A percentile compares a stretch with the other conserved stretches of the same genome.
phyloP scores from a whole-genome alignment of 139 green algal species.

The Auxenochlorella protothecoides region DNA sequence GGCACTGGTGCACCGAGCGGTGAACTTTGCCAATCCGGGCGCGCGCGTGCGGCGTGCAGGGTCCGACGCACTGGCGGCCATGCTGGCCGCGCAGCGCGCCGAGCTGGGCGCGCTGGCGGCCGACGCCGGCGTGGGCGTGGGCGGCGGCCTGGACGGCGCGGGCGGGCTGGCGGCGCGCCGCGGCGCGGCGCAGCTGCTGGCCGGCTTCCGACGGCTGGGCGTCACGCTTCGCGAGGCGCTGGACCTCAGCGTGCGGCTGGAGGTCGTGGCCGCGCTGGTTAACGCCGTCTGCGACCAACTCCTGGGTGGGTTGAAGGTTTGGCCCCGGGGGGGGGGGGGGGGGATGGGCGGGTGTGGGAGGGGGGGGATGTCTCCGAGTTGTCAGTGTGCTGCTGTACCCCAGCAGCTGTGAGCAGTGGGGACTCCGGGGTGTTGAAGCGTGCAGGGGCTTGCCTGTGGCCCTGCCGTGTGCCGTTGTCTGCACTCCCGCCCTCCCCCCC shows the following conservation, averaged over 20 bases:
- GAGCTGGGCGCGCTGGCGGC: too few species aligned
- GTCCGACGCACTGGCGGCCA: conserved; percentile 7
- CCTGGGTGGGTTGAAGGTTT: conserved; percentile 2
- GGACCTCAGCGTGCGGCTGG: conserved; percentile 5
- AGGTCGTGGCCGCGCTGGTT: conserved; percentile 1
- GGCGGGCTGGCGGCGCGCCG: neutral
- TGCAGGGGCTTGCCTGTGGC: neutral
- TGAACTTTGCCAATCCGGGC: conserved; percentile 22
- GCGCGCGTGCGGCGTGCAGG: conserved; percentile 14
- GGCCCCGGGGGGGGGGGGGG: too few species aligned
- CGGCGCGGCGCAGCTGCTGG: conserved; percentile 17
- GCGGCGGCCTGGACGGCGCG: neutral
- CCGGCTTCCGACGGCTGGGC: conserved; percentile 21
- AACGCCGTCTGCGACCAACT: conserved; percentile 7
- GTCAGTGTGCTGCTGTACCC: too few species aligned
- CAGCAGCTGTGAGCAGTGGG: too few species aligned
- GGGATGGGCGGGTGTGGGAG: neutral
- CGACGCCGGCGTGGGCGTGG: too few species aligned
- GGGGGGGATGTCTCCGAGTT: neutral
- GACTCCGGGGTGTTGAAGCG: neutral
- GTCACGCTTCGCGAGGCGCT: conserved; percentile 20
- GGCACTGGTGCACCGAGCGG: conserved; percentile 11
- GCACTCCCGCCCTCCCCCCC: neutral
- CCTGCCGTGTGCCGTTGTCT: neutral
- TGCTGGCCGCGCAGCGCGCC: conserved; percentile 6